A percentile compares a stretch with the other conserved stretches of the same genome.
Conservation (phyloP, 2,329 filamentous ascomycete species). For the Colletotrichum orbiculare region DNA sequence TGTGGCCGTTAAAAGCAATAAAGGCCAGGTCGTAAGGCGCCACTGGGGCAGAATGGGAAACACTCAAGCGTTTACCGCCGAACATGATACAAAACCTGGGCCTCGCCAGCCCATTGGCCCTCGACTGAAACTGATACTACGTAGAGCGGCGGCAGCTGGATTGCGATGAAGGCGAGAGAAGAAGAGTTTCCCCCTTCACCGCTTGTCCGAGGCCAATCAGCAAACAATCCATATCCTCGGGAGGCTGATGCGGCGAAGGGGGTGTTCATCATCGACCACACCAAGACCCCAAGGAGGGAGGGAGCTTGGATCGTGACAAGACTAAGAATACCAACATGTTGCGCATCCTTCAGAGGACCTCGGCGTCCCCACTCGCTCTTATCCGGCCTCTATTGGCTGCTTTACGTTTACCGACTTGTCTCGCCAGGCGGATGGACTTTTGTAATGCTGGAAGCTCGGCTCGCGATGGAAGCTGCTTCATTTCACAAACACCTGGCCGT, state of each 20-base stretch:
- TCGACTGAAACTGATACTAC: not conserved
- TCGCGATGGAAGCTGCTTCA: no score
- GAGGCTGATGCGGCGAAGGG: conserved; percentile 6
- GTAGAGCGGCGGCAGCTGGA: conserved; percentile 14
- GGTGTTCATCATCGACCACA: not conserved
- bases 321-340: not conserved
- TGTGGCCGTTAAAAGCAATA: no score
- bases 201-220: conserved; percentile 27
- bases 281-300: conserved; percentile 2
- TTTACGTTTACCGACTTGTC: not conserved
- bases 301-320: conserved; percentile 6
- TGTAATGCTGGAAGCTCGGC: not conserved
- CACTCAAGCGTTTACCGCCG: no score
- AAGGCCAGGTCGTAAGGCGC: no score
- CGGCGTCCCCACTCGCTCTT: conserved; percentile 18
- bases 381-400: conserved; percentile 1
- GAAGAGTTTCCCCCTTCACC: conserved; percentile 17
- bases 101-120: not conserved
- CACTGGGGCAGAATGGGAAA: no score
- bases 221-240: conserved; percentile 10
- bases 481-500: no score
- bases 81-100: no score
- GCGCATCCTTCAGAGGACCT: conserved; percentile 3
- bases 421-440: not conserved
- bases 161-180: conserved; percentile 14